Base-by-base conservation (phyloP, 768 basidiomycete genomes). In the Mycena rosella region DNA sequence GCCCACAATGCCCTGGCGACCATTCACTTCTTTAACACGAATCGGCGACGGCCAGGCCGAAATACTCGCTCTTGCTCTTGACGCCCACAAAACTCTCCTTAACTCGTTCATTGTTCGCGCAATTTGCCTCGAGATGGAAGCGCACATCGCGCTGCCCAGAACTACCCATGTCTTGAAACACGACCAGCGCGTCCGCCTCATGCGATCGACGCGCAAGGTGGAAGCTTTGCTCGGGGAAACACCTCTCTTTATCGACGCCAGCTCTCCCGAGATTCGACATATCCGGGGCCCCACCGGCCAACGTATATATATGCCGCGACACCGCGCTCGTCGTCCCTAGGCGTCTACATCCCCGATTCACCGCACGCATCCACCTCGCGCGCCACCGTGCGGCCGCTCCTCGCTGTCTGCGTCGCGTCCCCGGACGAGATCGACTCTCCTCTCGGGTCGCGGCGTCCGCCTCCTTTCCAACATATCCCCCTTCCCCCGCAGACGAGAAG, bases 161-260 rank as follows among this genome's bases (percentile, higher is more conserved):
- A 67, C 65, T 1, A 67, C 65, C 4, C 66, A 67, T 30, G 9
- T 32, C 17, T 29, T 67, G 2, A 49, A 55, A 4, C 56, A 59
- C 26, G 22, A 54, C 14, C 58, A 69, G 48, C 67, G 68, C 53
- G 54, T 60, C 7, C 71, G 71, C 22, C 78, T 85, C 38, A 70
- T 83, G 27, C 81, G 82, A 22, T 77, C 82, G 2, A 81, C 79
- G 30, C 79, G 74, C 64, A 85, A 83, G 65, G 75, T 85, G 22
- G 75, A 74, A 15, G 78, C 78, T 53, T 60, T 85, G 14, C 74
- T 85, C 24, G 84, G 84, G 34, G 64, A 68, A 30, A 72, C 70
- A 5, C 70, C 67, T 2, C 63, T 68, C 30, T 49, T 72, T 34
- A 14, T 65, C 42, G 67, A 69, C 51, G 40, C 70, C 34, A 54